Evolutionary conservation across 139 green algal species (phyloP).

Genomic region (Tetraselmis chui): DNA sequence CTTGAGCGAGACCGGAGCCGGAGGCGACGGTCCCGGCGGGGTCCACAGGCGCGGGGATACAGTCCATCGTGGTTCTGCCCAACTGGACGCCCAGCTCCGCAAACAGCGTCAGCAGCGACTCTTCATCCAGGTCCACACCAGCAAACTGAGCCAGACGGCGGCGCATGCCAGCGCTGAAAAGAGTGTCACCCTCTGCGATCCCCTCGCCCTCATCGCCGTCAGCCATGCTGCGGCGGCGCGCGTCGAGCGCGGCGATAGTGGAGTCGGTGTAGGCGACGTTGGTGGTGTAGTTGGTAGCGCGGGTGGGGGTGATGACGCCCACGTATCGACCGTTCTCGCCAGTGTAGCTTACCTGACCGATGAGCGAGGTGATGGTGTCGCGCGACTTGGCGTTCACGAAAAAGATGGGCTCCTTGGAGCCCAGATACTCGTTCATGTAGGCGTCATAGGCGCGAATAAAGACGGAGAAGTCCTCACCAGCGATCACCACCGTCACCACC

Average conservation of each 20-base stretch:
- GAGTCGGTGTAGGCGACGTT: not conserved
- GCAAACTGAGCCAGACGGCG: not conserved
- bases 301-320: not conserved
- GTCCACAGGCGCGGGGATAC: not conserved
- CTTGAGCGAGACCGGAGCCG: not conserved
- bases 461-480: not conserved
- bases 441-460: not conserved
- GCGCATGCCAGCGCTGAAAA: not conserved
- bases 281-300: not conserved
- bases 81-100: not conserved
- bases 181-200: not conserved
- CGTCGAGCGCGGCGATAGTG: not conserved
- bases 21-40: not conserved
- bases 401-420: not conserved
- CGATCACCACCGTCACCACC: not conserved
- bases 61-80: not conserved
- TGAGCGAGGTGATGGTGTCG: not conserved
- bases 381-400: not conserved
- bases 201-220: not conserved
- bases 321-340: not conserved
- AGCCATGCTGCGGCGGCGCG: not conserved
- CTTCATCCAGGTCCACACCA: too few species aligned
- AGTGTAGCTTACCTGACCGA: not conserved
- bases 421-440: not conserved
- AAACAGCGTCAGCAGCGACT: not conserved